Base-by-base conservation (phyloP, 2,329 filamentous ascomycete genomes). In the Rasamsonia emersonii region DNA sequence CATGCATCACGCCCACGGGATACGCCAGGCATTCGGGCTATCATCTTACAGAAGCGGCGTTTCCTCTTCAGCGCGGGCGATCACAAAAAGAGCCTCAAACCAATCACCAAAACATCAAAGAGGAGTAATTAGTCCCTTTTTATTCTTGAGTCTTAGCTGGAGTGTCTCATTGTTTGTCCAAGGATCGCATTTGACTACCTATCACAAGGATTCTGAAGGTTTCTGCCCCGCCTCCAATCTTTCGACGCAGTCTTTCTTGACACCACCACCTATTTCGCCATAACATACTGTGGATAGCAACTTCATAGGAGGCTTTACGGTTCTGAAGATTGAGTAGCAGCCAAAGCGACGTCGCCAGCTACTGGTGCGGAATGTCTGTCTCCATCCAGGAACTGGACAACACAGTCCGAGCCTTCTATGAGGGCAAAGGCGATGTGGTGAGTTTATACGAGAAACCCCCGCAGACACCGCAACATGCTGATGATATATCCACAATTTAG, bases 381-480 rank as follows among this genome's bases (percentile, higher is more conserved):
- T 74, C 82, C 54, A 89, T 98, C 64, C 78, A 82, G 63, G 91
- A 98, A 77, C 79, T 98, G 70, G 91, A 98, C 76, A 80, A 73
- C 63, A 91, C 86, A 47, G 89, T 96, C 73, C 88, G 84, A 61
- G 79, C 85, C 69, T 96, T 98, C 67, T 98, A 94, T 58, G 89
- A 96, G 68, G 88, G 88, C 59, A 83, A 89, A 62, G 91, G 91
- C 51, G 86, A 95, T 40, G 76, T 86, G 71, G 86, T 93, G 71
- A 53, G 79, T 66, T 35, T 20, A n/a, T 24, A 33, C n/a, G 13
- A 5, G 5, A 11, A 8, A 23, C 9, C 20, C 11, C 20, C 8
- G 8, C 20, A 11, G 20, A 8, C n/a, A 9, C 15, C 18, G 5
- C n/a, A 25, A n/a, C 9, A 40, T 51, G 47, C 62, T 67, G 48